Base-by-base conservation (phyloP, 176 grass and related monocot genomes). In the Aegilops speltoides region DNA sequence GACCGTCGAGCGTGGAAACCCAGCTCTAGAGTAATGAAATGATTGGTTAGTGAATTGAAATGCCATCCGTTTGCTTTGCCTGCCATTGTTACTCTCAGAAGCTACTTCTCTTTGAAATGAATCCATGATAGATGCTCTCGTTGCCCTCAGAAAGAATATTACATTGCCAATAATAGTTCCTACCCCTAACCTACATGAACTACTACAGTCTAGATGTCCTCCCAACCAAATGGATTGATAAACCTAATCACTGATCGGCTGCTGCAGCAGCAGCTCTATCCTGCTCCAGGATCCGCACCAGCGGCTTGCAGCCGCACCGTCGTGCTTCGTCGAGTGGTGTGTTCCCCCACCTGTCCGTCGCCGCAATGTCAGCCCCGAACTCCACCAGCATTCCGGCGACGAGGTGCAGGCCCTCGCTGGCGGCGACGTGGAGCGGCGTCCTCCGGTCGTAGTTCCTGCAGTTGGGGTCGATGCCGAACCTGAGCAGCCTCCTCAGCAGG, bases 291-390 rank as follows among this genome's bases (percentile, higher is more conserved):
- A 94, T 89, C 73, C 88, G 82, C 36, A 98, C 64, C 45, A 95
- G 79, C 23, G 88, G 86, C 43, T 91, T 92, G 86, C 88, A 89
- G 46, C 91, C 81, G 48, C 93, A 95, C 60, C 89, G 89, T 73
- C 48, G 62, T 5, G 87, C 96, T 86, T 98, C 91, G 38, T 98
- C 93, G 29, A 98, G 56, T 2, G 96, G 89, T 6, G 96, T 95
- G 90, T 95, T 98, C 43, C 91, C 96, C 96, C 96, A 92, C 88
- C 94, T 91, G 64, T 95, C 94, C 29, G 79, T 83, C 11, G 89
- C 89, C 33, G 15, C 83, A 71, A 89, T 73, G 22, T 95, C 91
- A 70, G 91, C 94, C 6, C 96, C 93, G 9, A 78, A 92, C 61
- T 94, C 88, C 37, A 98, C 83, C 22, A 98, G 41, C 68, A 89